A percentile compares a stretch with the other conserved stretches of the same genome.
Evolutionary conservation across 2,329 filamentous ascomycete genomes (phyloP).

Genomic region (Phialocephala sp.): DNA sequence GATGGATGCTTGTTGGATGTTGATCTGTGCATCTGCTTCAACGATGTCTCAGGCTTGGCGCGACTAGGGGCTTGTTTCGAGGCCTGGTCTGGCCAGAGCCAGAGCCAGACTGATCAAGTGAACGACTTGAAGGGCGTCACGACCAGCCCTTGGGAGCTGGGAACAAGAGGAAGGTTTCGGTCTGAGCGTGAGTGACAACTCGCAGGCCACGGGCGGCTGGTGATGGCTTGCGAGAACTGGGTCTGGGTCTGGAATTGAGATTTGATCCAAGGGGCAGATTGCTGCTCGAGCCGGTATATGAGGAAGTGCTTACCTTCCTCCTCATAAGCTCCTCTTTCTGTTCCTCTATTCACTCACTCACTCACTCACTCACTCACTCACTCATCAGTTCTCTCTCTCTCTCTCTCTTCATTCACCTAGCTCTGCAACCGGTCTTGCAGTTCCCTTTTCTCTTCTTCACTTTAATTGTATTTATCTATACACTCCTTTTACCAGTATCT

Average conservation of each 20-base stretch:
- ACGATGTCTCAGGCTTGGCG: slow-evolving; percentile 3
- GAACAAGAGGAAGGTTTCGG: not conserved
- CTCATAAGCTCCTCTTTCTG: not conserved
- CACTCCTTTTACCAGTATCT: not conserved
- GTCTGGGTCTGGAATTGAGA: not conserved
- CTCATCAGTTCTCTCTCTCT: not conserved
- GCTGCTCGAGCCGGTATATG: not conserved
- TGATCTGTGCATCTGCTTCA: slow-evolving; percentile 1
- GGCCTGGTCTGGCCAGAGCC: not conserved
- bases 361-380: slow-evolving; percentile 10
- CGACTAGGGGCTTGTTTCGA: not conserved
- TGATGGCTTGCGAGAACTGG: not conserved
- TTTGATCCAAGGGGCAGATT: slow-evolving; percentile 1
- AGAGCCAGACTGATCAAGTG: no score
- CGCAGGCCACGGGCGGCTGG: not conserved
- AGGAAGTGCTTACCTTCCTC: not conserved
- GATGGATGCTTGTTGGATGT: not conserved
- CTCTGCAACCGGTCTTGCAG: slow-evolving; percentile 4
- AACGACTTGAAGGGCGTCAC: not conserved
- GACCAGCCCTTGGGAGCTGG: not conserved
- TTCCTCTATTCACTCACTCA: slow-evolving; percentile 4
- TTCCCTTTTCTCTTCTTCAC: not conserved
- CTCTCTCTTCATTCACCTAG: not conserved
- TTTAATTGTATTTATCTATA: not conserved
- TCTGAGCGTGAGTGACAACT: no score